Evolutionary conservation across 345 rosid genomes (phyloP), one percentile per base, ranked within the genome.

Genomic region (Draba incana): DNA sequence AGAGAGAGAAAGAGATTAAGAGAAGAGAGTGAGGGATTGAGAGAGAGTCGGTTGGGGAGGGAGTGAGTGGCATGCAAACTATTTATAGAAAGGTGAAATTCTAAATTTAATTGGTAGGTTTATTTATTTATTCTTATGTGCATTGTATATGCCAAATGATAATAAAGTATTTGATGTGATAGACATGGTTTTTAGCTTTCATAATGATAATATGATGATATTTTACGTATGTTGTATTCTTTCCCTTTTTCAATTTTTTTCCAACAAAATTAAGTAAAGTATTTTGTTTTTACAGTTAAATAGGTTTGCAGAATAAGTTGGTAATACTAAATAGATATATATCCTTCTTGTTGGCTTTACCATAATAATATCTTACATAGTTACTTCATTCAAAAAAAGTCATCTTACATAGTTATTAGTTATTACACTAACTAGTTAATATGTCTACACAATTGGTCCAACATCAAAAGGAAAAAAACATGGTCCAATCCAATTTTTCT

Each of bases 151-250:
- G 55, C 58, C 16, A 47, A 25, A 63, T 64, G 65, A 38, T 72
- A 38, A 23, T 45, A 64, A 48, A 39, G 66, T 57, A 30, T 48
- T 49, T 41, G 77, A 64, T 57, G 77, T 72, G 77, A 72, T 64
- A 48, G 65, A 1, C 52, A 42, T 57, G 54, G 46, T 72, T 54
- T 5, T 31, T 71, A 62, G 38, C 38, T 52, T 53, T 54, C 2
- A 8, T 25, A 27, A 45, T 24, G 6, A 64, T 56, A 25, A 42
- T 14, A 64, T 30, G 45, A 64, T 41, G 45, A 30, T 64, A 28
- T 9, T 64, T 44, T 8, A 35, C 8, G 39, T 35, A 35, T 35
- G 39, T 35, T 35, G 8, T 35, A 35, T 35, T 35, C 10, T 35
- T 3, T 8, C 3, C 8, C 6, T 31, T 5, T 31, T 31, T 6